Conservation (phyloP, 805 yeast genomes). For the Candida ortonii region DNA sequence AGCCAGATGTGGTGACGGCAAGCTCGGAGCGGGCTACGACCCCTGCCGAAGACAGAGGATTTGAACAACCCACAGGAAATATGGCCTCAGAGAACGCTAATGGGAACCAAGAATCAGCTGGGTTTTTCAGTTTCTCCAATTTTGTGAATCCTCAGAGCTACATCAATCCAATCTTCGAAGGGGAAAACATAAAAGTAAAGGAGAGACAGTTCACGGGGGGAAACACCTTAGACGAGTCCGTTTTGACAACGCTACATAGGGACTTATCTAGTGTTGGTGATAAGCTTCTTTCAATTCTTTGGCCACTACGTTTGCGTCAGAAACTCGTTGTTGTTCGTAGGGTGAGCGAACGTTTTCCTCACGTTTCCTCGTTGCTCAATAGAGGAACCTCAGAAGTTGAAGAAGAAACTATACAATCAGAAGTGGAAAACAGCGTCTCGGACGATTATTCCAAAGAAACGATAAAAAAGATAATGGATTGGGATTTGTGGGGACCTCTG, state of each 20-base stretch:
- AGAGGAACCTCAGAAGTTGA: slow-evolving; percentile 15
- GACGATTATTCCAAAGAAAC: slow-evolving; percentile 36
- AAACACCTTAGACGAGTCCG: slow-evolving; percentile 57
- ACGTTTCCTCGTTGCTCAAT: slow-evolving; percentile 8
- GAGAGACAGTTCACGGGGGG: slow-evolving; percentile 58
- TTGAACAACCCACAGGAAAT: no score
- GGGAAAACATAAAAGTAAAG: slow-evolving; percentile 29
- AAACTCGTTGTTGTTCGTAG: slow-evolving; percentile 29
- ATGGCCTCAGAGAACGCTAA: not conserved
- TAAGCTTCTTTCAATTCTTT: slow-evolving; percentile 34
- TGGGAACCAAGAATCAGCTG: not conserved
- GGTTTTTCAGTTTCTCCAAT: slow-evolving; percentile 30
- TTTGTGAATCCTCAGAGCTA: slow-evolving; percentile 34
- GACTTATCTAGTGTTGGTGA: slow-evolving; percentile 35
- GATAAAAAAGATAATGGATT: slow-evolving; percentile 41
- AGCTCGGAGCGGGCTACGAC: no score
- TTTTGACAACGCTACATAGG: slow-evolving; percentile 42
- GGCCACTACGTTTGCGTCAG: slow-evolving; percentile 36
- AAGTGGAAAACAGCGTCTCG: slow-evolving; percentile 12
- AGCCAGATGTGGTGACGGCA: slow-evolving; percentile 37
- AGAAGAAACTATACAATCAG: slow-evolving; percentile 24
- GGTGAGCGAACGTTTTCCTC: slow-evolving; percentile 25
- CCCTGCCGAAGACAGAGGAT: no score
- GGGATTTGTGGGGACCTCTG: slow-evolving; percentile 66
- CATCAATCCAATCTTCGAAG: slow-evolving; percentile 26